Percentiles rank a stretch among this genome's conserved stretches.
phyloP scores from a whole-genome alignment of 192 early-diverging fungal genomes.

The Glomus cerebriforme region DNA sequence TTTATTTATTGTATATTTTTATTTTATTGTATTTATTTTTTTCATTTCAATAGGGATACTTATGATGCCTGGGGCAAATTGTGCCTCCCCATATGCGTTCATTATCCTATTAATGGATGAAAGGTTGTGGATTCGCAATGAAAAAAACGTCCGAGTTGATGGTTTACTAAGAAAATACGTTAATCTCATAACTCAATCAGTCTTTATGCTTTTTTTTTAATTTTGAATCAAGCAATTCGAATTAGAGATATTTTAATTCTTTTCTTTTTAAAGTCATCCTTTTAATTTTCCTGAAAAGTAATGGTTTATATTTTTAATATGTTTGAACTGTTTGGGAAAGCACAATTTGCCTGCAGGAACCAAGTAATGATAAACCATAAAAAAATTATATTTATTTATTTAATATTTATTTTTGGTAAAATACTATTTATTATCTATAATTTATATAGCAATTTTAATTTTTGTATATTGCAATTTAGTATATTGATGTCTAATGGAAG shows the following conservation, averaged over 20 bases:
- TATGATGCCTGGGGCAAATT: conserved; percentile 18
- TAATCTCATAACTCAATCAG: too few relatives aligned
- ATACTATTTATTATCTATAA: too few relatives aligned
- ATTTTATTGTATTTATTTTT: conserved; percentile 14
- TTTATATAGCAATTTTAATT: too few relatives aligned
- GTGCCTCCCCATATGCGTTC: conserved; percentile 20
- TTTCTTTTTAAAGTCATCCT: not conserved
- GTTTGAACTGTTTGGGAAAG: not conserved
- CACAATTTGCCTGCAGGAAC: not conserved
- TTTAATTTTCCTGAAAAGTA: not conserved
- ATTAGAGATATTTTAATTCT: too few relatives aligned
- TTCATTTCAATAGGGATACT: conserved; percentile 11
- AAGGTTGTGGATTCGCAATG: not conserved
- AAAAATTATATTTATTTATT: not conserved
- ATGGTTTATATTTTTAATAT: not conserved
- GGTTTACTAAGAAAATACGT: too few relatives aligned
- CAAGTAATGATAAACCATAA: not conserved
- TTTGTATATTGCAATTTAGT: too few relatives aligned
- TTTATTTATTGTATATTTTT: not conserved
- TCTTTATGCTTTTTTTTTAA: too few relatives aligned
- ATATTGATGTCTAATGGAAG: too few relatives aligned
- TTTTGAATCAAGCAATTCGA: too few relatives aligned
- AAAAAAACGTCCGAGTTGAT: too few relatives aligned
- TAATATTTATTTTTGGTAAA: not conserved
- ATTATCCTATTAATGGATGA: conserved; percentile 11